Percentiles rank a stretch among this genome's conserved stretches.
These are phyloP conservation scores for Coniella lustricola DNA, from an alignment of 2,329 filamentous ascomycete species.

Conservation along the genomic window DNA sequence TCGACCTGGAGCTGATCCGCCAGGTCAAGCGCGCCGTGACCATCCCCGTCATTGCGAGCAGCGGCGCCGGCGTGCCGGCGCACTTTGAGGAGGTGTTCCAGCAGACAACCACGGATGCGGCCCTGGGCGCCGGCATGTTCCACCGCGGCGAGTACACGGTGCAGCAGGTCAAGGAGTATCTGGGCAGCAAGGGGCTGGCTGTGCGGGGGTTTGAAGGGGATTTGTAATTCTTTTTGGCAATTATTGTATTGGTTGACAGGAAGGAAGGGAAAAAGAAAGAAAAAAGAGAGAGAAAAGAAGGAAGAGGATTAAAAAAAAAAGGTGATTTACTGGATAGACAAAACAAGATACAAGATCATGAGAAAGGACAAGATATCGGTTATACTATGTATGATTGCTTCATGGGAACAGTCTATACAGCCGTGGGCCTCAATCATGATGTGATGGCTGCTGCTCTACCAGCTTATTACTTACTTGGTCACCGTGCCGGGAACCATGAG, in stretches of 20 bases:
- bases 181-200: constrained; percentile 63
- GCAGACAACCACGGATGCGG: constrained; percentile 81
- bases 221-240: constrained; percentile 21
- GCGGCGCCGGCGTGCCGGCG: constrained; percentile 76
- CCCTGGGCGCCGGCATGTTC: constrained; percentile 94
- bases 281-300: no score
- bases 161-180: constrained; percentile 80
- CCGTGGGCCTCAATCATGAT: no score
- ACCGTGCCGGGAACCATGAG: no score
- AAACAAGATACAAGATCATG: not conserved
- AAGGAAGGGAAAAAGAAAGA: no score
- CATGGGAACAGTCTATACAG: no score
- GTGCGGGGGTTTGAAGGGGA: constrained; percentile 72
- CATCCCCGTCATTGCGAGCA: constrained; percentile 93
- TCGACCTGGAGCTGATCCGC: constrained; percentile 84
- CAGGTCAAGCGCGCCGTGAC: constrained; percentile 81
- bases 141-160: constrained; percentile 94
- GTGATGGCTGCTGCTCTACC: no score
- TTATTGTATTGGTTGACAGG: not conserved
- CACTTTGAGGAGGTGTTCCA: constrained; percentile 91
- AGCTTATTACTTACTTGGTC: no score
- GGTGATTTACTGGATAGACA: not conserved
- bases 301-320: not conserved
- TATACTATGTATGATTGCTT: no score
- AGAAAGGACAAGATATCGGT: no score